Conservation (phyloP, 257 asterid species). For the Cynanchum wilfordii region DNA sequence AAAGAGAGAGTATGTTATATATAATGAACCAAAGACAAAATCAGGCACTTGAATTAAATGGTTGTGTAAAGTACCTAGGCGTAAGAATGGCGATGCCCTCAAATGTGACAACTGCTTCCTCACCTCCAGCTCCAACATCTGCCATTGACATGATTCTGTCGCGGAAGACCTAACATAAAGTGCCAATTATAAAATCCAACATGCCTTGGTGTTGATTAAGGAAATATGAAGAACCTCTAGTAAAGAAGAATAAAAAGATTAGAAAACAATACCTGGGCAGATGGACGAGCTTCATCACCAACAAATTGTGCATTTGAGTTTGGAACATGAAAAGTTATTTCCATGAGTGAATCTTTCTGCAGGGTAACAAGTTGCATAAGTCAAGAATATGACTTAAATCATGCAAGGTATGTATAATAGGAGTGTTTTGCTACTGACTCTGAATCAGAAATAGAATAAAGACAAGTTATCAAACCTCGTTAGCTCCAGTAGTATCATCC, state of each 20-base stretch:
- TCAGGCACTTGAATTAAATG: not conserved
- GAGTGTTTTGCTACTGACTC: not conserved
- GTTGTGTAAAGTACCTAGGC: conserved; percentile 56
- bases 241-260: not conserved
- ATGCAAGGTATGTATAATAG: not conserved
- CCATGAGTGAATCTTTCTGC: conserved; percentile 98
- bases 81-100: conserved; percentile 92
- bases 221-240: not conserved
- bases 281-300: conserved; percentile 82
- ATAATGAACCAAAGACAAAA: conserved; percentile 16
- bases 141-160: conserved; percentile 90
- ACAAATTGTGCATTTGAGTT: conserved; percentile 87
- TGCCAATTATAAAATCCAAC: not conserved
- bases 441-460: conserved; percentile 7
- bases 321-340: conserved; percentile 89
- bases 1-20: conserved; percentile 21
- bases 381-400: not conserved
- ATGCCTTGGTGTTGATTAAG: not conserved
- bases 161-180: conserved; percentile 57
- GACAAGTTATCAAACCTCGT: conserved; percentile 48
- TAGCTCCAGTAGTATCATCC: conserved; percentile 95
- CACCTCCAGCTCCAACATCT: conserved; percentile 95
- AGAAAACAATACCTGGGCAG: conserved; percentile 64
- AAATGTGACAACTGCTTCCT: conserved; percentile 85
- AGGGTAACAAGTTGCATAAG: not conserved